phyloP scores from a whole-genome alignment of 257 asterid species.

The Lavandula angustifolia region DNA sequence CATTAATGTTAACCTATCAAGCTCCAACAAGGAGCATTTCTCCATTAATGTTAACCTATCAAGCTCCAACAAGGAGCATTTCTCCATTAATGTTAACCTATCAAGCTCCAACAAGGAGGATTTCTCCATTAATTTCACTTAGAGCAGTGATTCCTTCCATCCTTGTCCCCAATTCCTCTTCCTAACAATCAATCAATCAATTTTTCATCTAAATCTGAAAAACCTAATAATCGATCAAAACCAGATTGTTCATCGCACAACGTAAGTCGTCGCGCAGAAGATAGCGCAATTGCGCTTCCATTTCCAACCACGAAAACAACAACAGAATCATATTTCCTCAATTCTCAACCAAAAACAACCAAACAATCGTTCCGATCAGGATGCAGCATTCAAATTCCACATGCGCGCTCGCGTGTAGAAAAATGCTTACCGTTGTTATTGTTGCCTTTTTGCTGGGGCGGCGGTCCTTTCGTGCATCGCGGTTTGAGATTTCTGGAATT shows the following conservation, averaged over 20 bases:
- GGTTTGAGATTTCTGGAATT: slow-evolving; percentile 43
- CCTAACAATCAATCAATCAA: neutral
- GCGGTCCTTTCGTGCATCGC: slow-evolving; percentile 43
- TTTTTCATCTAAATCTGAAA: neutral
- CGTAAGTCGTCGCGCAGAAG: slow-evolving; percentile 3
- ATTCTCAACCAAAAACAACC: neutral
- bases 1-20: too few species aligned
- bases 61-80: too few species aligned
- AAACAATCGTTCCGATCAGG: neutral
- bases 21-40: too few species aligned
- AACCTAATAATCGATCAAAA: neutral
- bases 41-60: too few species aligned
- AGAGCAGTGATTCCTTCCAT: neutral
- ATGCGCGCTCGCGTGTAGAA: slow-evolving; percentile 18
- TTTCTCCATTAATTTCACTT: too few species aligned
- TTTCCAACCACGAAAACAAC: neutral
- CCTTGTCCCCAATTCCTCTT: neutral
- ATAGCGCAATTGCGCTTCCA: too few species aligned
- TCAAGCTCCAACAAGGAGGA: too few species aligned
- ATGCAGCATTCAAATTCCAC: slow-evolving; percentile 1
- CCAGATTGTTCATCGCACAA: neutral
- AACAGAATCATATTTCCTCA: neutral
- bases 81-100: too few species aligned
- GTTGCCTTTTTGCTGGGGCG: slow-evolving; percentile 47
- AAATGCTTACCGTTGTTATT: slow-evolving; percentile 32